Conservation (phyloP, 164 flowering plant genomes). For the Nelumbo lutea region DNA sequence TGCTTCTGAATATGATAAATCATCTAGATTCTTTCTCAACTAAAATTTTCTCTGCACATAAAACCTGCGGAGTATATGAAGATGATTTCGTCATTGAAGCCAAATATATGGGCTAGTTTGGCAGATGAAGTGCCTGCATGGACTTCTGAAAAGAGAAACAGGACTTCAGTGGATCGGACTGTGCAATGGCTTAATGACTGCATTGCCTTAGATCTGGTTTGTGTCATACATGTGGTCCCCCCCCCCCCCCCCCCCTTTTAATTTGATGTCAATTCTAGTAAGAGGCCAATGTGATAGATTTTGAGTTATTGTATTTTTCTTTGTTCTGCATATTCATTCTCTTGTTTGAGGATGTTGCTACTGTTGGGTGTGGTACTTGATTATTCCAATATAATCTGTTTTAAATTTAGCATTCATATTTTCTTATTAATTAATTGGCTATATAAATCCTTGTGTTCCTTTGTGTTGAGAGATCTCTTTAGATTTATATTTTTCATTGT, state of each 20-base stretch:
- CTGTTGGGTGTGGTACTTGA: too few species aligned
- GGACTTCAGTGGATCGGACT: slow-evolving; percentile 75
- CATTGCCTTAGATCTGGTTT: slow-evolving; percentile 44
- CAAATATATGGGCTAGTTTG: slow-evolving; percentile 69
- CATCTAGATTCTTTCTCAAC: slow-evolving; percentile 4
- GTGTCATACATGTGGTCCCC: background rate
- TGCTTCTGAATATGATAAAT: background rate
- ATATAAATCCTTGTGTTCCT: too few species aligned
- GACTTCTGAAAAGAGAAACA: slow-evolving; percentile 75
- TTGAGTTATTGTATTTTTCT: background rate
- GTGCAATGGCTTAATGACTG: slow-evolving; percentile 87
- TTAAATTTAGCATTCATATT: too few species aligned
- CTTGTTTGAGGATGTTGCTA: too few species aligned
- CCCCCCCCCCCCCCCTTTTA: background rate
- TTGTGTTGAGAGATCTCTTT: too few species aligned
- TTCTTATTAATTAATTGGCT: too few species aligned
- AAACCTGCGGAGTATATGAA: slow-evolving; percentile 69
- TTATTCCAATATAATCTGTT: too few species aligned
- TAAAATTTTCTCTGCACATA: slow-evolving; percentile 31
- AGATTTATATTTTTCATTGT: too few species aligned
- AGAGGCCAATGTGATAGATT: background rate
- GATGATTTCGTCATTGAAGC: slow-evolving; percentile 64
- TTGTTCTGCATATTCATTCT: too few species aligned
- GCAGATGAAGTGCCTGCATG: slow-evolving; percentile 91
- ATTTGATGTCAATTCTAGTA: background rate